A percentile compares a stretch with the other conserved stretches of the same genome.
These are phyloP conservation scores for Medakamo hakoo DNA, from an alignment of 139 green algal species.

Conservation along the genomic window DNA sequence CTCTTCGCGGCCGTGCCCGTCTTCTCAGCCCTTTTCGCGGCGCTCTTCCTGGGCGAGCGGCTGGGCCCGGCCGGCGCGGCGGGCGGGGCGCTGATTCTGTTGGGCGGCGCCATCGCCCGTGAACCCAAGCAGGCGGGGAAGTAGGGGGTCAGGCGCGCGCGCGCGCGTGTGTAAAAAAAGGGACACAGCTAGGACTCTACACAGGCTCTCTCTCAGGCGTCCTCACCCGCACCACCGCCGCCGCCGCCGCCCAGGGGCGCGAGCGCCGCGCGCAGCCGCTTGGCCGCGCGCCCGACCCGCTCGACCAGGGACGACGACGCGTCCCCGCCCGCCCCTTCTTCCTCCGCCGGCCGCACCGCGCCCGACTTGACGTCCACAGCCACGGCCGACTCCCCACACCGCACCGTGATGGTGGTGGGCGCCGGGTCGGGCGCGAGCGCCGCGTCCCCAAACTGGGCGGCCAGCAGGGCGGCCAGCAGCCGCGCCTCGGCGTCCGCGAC, in stretches of 20 bases:
- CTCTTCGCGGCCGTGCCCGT: neutral
- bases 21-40: neutral
- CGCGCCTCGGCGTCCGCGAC: constrained; percentile 32
- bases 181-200: neutral
- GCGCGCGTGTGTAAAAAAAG: neutral
- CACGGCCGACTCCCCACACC: neutral
- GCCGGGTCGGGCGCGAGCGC: constrained; percentile 26
- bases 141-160: too few relatives aligned
- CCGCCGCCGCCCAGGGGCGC: neutral
- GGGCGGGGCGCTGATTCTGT: neutral
- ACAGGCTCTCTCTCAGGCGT: neutral
- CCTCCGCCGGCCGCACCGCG: neutral
- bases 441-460: constrained; percentile 53
- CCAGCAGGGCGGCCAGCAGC: constrained; percentile 43
- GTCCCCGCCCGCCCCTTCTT: neutral
- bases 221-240: too few relatives aligned
- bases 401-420: too few relatives aligned
- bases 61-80: neutral
- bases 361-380: neutral
- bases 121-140: too few relatives aligned
- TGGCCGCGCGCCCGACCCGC: neutral
- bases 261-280: neutral
- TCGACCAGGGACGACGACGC: neutral
- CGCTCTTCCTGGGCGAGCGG: neutral
- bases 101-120: neutral